A percentile compares a stretch with the other conserved stretches of the same genome.
phyloP scores from a whole-genome alignment of 2,329 filamentous ascomycete species.

The Hymenoscyphus salicellus region DNA sequence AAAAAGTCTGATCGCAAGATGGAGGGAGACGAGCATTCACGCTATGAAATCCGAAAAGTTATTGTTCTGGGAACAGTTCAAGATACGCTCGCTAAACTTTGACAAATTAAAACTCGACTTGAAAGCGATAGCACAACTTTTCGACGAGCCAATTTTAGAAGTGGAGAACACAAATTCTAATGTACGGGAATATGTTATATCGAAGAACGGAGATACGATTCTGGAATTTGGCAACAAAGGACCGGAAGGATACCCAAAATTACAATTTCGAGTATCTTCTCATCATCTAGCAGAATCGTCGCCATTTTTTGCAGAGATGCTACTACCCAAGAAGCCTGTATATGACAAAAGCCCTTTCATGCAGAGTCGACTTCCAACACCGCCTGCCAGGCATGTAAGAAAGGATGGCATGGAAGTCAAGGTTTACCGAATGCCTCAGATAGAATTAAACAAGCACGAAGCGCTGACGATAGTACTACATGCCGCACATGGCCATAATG shows the following conservation, averaged over 20 bases:
- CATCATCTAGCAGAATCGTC: constrained; percentile 50
- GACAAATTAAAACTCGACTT: constrained; percentile 46
- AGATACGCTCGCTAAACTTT: constrained; percentile 48
- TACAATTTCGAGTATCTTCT: constrained; percentile 52
- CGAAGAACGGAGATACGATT: constrained; percentile 47
- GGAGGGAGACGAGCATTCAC: constrained; percentile 41
- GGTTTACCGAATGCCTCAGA: constrained; percentile 53
- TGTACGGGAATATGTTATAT: constrained; percentile 45
- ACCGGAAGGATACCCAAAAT: constrained; percentile 39
- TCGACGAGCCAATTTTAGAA: constrained; percentile 37
- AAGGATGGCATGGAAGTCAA: constrained; percentile 45
- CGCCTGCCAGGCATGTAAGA: constrained; percentile 39
- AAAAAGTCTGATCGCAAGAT: constrained; percentile 43
- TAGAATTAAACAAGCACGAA: constrained; percentile 43
- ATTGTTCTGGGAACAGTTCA: constrained; percentile 45
- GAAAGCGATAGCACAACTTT: constrained; percentile 40
- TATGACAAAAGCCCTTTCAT: constrained; percentile 19
- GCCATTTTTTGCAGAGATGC: constrained; percentile 50
- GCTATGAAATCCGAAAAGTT: constrained; percentile 42
- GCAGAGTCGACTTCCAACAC: constrained; percentile 27
- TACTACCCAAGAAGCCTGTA: constrained; percentile 32
- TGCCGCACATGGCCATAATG: constrained; percentile 50
- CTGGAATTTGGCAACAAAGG: constrained; percentile 50
- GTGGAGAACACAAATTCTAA: constrained; percentile 39
- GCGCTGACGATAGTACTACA: constrained; percentile 48